phyloP scores from a whole-genome alignment of 257 asterid genomes.

The Avicennia marina region DNA sequence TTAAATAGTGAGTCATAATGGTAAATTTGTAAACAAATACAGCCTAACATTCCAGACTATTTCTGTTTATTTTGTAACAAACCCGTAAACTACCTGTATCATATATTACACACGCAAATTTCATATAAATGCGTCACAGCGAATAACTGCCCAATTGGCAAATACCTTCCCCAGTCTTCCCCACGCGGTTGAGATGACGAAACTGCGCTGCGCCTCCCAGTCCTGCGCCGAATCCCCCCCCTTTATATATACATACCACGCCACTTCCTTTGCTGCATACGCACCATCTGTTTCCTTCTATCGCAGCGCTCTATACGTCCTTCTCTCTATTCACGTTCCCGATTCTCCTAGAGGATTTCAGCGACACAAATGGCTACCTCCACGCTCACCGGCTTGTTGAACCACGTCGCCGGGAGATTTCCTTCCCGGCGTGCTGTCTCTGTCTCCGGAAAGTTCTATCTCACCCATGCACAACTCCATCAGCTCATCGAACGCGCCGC shows the following conservation, averaged over 20 bases:
- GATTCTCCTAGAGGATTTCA: background rate
- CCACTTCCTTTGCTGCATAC: background rate
- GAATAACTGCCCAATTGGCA: too few relatives aligned
- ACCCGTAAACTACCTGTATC: too few relatives aligned
- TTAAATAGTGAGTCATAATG: too few relatives aligned
- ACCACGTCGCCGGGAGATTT: conserved; percentile 51
- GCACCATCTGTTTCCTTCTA: background rate
- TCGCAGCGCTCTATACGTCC: background rate
- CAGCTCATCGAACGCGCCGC: conserved; percentile 67
- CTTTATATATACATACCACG: conserved; percentile 4
- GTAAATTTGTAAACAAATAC: too few relatives aligned
- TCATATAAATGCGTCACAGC: too few relatives aligned
- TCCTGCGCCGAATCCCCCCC: background rate
- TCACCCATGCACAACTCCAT: conserved; percentile 54
- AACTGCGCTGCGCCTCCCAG: conserved; percentile 7
- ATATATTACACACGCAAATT: too few relatives aligned
- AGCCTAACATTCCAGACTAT: too few relatives aligned
- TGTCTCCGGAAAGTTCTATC: conserved; percentile 62
- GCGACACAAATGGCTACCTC: conserved; percentile 38
- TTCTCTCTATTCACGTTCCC: background rate
- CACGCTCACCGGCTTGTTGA: conserved; percentile 64
- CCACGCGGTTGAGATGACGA: too few relatives aligned
- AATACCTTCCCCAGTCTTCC: too few relatives aligned
- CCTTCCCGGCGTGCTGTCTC: conserved; percentile 65
- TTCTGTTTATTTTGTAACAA: too few relatives aligned